Evolutionary conservation across 345 rosid genomes (phyloP).

Genomic region (Aquilaria yunnanensis): DNA sequence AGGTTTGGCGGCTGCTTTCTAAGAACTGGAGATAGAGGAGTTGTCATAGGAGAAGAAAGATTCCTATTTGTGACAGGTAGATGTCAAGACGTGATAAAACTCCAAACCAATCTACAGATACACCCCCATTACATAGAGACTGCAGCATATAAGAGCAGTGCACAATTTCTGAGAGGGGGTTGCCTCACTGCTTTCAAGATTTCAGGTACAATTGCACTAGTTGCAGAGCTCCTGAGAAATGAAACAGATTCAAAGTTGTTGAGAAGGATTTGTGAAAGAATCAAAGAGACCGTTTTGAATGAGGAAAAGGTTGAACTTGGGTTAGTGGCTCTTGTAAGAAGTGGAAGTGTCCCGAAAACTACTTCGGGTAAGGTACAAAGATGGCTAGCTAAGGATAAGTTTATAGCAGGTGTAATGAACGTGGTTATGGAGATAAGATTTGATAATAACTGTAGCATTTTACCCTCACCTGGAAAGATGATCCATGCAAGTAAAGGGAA

Average conservation of each 20-base stretch:
- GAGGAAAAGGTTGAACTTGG: slow-evolving; percentile 35
- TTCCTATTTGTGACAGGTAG: slow-evolving; percentile 50
- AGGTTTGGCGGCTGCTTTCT: slow-evolving; percentile 24
- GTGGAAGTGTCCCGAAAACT: slow-evolving; percentile 44
- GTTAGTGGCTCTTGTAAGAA: slow-evolving; percentile 36
- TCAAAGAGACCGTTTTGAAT: slow-evolving; percentile 23
- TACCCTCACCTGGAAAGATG: background rate
- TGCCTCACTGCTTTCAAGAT: slow-evolving; percentile 41
- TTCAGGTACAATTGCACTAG: slow-evolving; percentile 23
- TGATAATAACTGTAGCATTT: slow-evolving; percentile 2
- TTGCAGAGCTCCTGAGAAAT: slow-evolving; percentile 43
- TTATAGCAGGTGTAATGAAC: slow-evolving; percentile 28
- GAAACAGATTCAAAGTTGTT: slow-evolving; percentile 16
- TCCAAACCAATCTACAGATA: slow-evolving; percentile 18
- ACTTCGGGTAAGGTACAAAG: slow-evolving; percentile 60
- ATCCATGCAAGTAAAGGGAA: background rate
- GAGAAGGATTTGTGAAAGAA: slow-evolving; percentile 30
- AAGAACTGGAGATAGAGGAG: slow-evolving; percentile 50
- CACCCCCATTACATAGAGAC: slow-evolving; percentile 58
- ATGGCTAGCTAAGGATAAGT: slow-evolving; percentile 41
- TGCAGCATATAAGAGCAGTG: slow-evolving; percentile 29
- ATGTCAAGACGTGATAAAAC: slow-evolving; percentile 36
- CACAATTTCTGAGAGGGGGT: slow-evolving; percentile 39
- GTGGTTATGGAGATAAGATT: slow-evolving; percentile 26
- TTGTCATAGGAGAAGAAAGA: slow-evolving; percentile 40